Base-by-base conservation (phyloP, 169 alveolate genomes). In the Plasmodium ovale region DNA sequence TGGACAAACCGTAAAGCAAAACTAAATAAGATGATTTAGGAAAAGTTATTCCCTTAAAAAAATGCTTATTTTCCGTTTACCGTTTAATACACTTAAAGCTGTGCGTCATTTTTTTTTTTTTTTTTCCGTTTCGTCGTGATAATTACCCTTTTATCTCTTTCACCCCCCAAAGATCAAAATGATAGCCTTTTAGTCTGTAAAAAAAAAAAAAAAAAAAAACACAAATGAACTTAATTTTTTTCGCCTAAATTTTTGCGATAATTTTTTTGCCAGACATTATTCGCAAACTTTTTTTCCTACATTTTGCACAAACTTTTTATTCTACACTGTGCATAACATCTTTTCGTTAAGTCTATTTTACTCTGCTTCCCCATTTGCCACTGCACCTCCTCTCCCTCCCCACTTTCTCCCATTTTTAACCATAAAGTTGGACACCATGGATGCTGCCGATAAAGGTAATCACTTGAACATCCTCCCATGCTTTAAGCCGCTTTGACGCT, bases 381-480 rank as follows among this genome's bases (percentile, higher is more conserved):
- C 9, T 69, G 23, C 21, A 35, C 21, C 39, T 49, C 7, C 21
- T n/a, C n/a, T n/a, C n/a, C n/a, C n/a, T n/a, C n/a, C n/a, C n/a
- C n/a, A n/a, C n/a, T n/a, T n/a, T n/a, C n/a, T n/a, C 10, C 16
- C 1, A 14, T 72, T 72, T 51, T 56, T 54, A 35, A 27, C 29
- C 6, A 19, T 27, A 39, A 72, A 9, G 56, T 54, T 72, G 87
- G 71, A 54, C 14, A 35, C 72, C 49, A 6, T 23, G 35, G 16
- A 58, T 14, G 23, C 35, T 19, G 27, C 37, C n/a, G 27, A 54
- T 31, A 56, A 58, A 33, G 87, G 87, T 72, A 72, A 44, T 16
- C 12, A 21, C 9, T 9, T 37, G 39, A 54, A 27, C 16, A 54
- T 9, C 58, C 2, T 31, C 6, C 4, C 6, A 21, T 4, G 29